Percentiles rank a stretch among this genome's conserved stretches.
These are phyloP conservation scores for Talaromyces sp. DNA, from an alignment of 2,329 filamentous ascomycete genomes.

Conservation along the genomic window DNA sequence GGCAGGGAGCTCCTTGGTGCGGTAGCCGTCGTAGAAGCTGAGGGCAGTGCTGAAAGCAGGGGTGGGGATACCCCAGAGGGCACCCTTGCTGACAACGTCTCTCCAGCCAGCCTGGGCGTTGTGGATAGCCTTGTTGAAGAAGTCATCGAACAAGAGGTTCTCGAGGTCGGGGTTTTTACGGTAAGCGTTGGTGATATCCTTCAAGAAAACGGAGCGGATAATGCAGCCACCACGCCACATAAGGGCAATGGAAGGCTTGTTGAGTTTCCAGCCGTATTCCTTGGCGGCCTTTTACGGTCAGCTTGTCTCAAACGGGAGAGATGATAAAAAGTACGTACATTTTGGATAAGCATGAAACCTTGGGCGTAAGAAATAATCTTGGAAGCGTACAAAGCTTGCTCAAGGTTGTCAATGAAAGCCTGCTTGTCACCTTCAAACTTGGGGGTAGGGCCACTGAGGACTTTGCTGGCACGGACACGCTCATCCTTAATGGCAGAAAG, in stretches of 20 bases:
- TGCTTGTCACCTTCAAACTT: conserved; percentile 87
- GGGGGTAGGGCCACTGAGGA: conserved; percentile 73
- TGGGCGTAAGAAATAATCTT: conserved; percentile 99
- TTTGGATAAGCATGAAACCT: conserved; percentile 99
- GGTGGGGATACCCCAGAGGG: conserved; percentile 90
- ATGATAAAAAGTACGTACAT: conserved; percentile 57
- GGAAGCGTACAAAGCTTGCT: conserved; percentile 97
- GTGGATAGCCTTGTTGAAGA: conserved; percentile 99
- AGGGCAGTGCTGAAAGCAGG: conserved; percentile 96
- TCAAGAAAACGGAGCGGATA: conserved; percentile 99
- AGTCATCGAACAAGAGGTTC: conserved; percentile 97
- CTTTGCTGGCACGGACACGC: conserved; percentile 74
- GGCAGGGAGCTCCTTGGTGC: conserved; percentile 93
- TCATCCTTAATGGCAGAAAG: conserved; percentile 91
- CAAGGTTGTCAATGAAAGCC: conserved; percentile 92
- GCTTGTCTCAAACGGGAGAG: background rate
- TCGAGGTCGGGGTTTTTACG: conserved; percentile 89
- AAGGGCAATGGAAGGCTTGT: conserved; percentile 99
- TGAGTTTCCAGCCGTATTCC: conserved; percentile 97
- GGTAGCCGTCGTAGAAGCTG: conserved; percentile 98
- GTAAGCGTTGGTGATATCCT: conserved; percentile 98
- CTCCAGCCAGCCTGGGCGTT: conserved; percentile 90
- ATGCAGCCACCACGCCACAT: conserved; percentile 99
- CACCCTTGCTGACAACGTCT: conserved; percentile 85
- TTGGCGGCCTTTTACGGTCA: conserved; percentile 68